Base-by-base conservation (phyloP, 2,329 filamentous ascomycete genomes). In the Venturia pyrina region DNA sequence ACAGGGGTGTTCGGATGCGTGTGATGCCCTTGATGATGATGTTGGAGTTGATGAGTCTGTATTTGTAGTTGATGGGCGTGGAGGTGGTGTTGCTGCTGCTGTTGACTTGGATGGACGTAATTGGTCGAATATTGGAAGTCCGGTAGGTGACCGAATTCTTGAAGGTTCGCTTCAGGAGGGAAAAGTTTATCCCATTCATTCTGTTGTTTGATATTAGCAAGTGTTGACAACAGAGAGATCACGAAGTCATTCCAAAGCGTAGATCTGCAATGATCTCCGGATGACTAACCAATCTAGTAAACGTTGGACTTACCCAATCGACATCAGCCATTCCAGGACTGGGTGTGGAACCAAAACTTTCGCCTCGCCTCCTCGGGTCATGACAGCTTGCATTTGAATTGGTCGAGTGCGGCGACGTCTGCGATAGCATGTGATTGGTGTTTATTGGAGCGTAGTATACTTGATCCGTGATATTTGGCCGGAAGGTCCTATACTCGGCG, bases 271-370 rank as follows among this genome's bases (percentile, higher is more conserved):
- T 53, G 3, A 24, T 53, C 48, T 28, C 48, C 67, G 48, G 67
- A 63, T 43, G 37, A 21, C 19, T 37, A 15, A 65, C 8, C n/a
- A 10, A 40, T 37, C 64, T 37, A 21, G 13, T 24, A 43, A n/a
- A 56, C 64, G 24, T 32, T 15, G 40, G 60, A 79, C 84, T 77
- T 75, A 88, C 86, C 87, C 86, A 89, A 69, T 89, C 86, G 68
- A 89, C 84, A 66, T 85, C 83, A 50, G 85, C 72, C 62, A 72
- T 69, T 15, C 46, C 37, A 19, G 65, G 43, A 40, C 66, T 62
- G 13, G 53, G 13, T 15, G 15, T 24, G 37, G 46, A 56, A n/a
- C 59, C 43, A 19, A 63, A 24, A 17, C 65, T 67, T 13, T 24
- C 57, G 37, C 65, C 44, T 61, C 65, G 46, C 40, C 46, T 63